Evolutionary conservation across 2,329 filamentous ascomycete species (phyloP), one percentile per base, ranked within the genome.

Genomic region (Raffaelea albimanens): DNA sequence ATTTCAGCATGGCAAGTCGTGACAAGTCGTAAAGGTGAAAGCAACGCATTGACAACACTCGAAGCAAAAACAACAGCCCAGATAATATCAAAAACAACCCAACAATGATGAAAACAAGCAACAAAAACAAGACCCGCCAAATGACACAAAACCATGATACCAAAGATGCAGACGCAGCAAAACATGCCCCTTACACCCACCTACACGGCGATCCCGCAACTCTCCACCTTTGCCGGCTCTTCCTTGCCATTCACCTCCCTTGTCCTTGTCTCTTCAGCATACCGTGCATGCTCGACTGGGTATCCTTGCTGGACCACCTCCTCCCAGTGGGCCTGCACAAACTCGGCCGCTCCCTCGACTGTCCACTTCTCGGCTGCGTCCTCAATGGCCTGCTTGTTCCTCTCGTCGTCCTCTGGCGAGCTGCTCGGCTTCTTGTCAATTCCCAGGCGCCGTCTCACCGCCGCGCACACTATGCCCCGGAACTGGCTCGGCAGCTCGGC

Each of bases 351-450:
- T 2, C 58, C 56, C 0, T 69, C 67, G 22, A 68, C 57, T 46
- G 71, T 56, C 48, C 68, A 76, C n/a, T 69, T 58, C 0, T 73
- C 73, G 4, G 68, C 53, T 0, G 53, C 50, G 22, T 67, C 59
- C 19, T 25, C 16, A 8, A 9, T 19, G 25, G 25, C 25, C 25
- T 13, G 25, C n/a, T n/a, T n/a, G 71, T 52, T 1, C 51, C 50
- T 11, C 3, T 25, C 45, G 18, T 22, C 21, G n/a, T n/a, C n/a
- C n/a, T n/a, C n/a, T n/a, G n/a, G n/a, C n/a, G n/a, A n/a, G n/a
- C n/a, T n/a, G n/a, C n/a, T n/a, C 19, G 5, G 3, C 23, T 9
- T 9, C 34, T 1, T 5, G 16, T 16, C 10, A 13, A 52, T 11
- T 5, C 43, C 44, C 16, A 53, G 44, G 4, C 40, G 40, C 49